Percentiles rank a stretch among this genome's conserved stretches.
These are phyloP conservation scores for Botryobasidium botryosum DNA, from an alignment of 768 basidiomycete species.

Conservation along the genomic window DNA sequence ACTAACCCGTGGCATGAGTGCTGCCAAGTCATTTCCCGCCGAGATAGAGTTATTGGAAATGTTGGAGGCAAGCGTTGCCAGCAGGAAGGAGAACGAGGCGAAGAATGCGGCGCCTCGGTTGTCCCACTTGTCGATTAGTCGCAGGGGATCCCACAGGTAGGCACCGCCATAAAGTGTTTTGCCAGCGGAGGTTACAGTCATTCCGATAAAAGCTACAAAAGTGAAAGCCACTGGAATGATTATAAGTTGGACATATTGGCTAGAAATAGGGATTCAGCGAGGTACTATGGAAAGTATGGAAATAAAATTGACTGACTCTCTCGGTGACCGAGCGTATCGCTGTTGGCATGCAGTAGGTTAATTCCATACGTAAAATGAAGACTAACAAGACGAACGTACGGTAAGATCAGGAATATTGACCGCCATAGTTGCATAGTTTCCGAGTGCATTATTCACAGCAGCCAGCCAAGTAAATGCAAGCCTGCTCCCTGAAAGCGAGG, in stretches of 20 bases:
- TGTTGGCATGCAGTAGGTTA: too few relatives aligned
- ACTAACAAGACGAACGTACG: too few relatives aligned
- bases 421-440: slow-evolving; percentile 33
- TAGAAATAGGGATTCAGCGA: too few relatives aligned
- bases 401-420: slow-evolving; percentile 77
- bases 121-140: slow-evolving; percentile 62
- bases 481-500: slow-evolving; percentile 32
- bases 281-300: too few relatives aligned
- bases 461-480: slow-evolving; percentile 64
- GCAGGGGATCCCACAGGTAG: slow-evolving; percentile 54
- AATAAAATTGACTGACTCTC: slow-evolving; percentile 40
- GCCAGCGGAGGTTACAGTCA: slow-evolving; percentile 68
- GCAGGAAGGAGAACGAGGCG: slow-evolving; percentile 49
- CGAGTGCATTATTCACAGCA: slow-evolving; percentile 60
- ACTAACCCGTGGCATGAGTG: slow-evolving; percentile 41
- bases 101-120: slow-evolving; percentile 79
- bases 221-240: slow-evolving; percentile 68
- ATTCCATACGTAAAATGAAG: too few relatives aligned
- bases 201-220: slow-evolving; percentile 57
- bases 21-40: slow-evolving; percentile 75
- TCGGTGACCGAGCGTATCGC: slow-evolving; percentile 40
- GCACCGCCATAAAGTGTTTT: slow-evolving; percentile 45
- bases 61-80: slow-evolving; percentile 50
- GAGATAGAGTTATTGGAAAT: slow-evolving; percentile 63
- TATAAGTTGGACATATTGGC: slow-evolving; percentile 57